Base-by-base conservation (phyloP, 805 yeast genomes). In the Tetrapisispora phaffii region DNA sequence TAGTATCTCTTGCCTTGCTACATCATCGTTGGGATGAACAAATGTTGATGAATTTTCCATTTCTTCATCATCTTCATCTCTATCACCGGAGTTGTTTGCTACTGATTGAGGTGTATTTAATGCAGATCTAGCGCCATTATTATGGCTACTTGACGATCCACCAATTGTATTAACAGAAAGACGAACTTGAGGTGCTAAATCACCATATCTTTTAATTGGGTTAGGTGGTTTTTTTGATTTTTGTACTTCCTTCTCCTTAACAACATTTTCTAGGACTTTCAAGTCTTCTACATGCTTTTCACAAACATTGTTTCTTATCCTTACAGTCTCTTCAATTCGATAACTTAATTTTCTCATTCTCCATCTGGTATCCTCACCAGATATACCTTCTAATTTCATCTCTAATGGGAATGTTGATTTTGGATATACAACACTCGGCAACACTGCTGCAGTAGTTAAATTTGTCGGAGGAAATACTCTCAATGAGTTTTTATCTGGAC, bases 391-490 rank as follows among this genome's bases (percentile, higher is more conserved):
- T 57, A 93, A 66, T 53, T 80, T 77, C 57, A 93, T 69, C 58
- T 88, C 97, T 19, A 90, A 72, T 0, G 93, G 83, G 58, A 93
- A 85, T 0, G 82, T 72, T 0, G 96, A 82, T 59, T 85, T 82
- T n/a, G 97, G 97, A 62, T 85, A 85, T 28, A 85, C 75, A 15
- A 88, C 95, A 50, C 84, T 84, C 2, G 98, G 98, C 39, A 93
- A 69, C 9, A 82, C 83, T 8, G 95, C 93, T 22, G 83, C 77
- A 6, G 95, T 94, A 2, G 87, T 80, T 31, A 93, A 81, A 35
- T 83, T 85, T 0, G 97, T 90, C 7, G 99, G 97, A 0, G 98
- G 98, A 64, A 93, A 93, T 1, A 93, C 86, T 48, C 99, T 75
- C 33, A 87, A 67, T 1, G 96, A 85, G 58, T 85, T 86, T 54